These are phyloP conservation scores for Alternaria brassicicola DNA, from an alignment of 2,329 filamentous ascomycete genomes.

Conservation along the genomic window DNA sequence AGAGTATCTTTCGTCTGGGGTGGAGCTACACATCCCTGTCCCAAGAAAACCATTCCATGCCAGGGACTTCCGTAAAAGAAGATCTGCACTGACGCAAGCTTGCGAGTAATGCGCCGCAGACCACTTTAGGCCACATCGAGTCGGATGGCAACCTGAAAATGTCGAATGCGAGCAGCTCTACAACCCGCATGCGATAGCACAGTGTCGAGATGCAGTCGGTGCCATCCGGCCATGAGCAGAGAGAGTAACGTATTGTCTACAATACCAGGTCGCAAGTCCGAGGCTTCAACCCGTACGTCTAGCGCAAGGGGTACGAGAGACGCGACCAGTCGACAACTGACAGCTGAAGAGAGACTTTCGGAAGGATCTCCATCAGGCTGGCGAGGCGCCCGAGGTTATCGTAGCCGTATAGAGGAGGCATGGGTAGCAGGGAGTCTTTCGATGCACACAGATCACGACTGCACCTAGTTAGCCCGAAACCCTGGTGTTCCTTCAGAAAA, in stretches of 20 bases:
- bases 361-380: neutral
- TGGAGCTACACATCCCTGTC: slow-evolving; percentile 2
- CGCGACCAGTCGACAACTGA: slow-evolving; percentile 9
- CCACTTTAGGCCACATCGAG: neutral
- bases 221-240: neutral
- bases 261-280: neutral
- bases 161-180: neutral
- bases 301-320: slow-evolving; percentile 2
- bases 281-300: slow-evolving; percentile 1
- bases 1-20: neutral
- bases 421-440: neutral
- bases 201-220: neutral
- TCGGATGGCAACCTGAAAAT: neutral
- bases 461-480: neutral
- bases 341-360: neutral
- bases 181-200: slow-evolving; percentile 2
- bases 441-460: slow-evolving; percentile 2
- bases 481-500: neutral
- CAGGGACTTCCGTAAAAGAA: neutral
- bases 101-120: neutral
- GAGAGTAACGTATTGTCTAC: neutral
- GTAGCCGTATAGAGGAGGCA: neutral
- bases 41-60: neutral
- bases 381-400: neutral
- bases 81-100: neutral